Evolutionary conservation across 345 rosid species (phyloP).

Genomic region (Aquilaria yunnanensis): DNA sequence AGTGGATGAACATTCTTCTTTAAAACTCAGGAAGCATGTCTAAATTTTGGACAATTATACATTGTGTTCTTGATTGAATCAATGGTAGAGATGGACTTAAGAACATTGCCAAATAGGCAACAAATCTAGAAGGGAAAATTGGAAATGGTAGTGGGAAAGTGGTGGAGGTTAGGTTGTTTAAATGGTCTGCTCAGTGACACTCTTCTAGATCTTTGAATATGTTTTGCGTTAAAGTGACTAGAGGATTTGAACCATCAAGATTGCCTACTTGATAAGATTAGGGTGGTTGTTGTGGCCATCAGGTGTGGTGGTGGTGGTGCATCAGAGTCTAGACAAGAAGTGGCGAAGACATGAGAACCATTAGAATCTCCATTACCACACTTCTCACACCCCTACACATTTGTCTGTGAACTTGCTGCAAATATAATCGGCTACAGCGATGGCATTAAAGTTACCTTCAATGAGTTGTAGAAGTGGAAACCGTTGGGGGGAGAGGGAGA

Average conservation of each 20-base stretch:
- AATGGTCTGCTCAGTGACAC: constrained; percentile 13
- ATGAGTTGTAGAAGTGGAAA: no score
- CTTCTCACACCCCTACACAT: constrained; percentile 18
- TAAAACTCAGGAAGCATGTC: constrained; percentile 39
- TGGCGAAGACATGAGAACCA: constrained; percentile 78
- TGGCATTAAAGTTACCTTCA: no score
- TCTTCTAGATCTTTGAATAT: constrained; percentile 19
- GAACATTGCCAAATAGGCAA: constrained; percentile 21
- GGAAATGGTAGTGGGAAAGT: constrained; percentile 24
- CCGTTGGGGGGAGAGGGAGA: no score
- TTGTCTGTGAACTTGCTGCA: no score
- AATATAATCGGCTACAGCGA: no score
- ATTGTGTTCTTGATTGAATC: constrained; percentile 27
- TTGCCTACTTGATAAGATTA: constrained; percentile 15
- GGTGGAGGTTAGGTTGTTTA: constrained; percentile 6
- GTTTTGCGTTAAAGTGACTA: constrained; percentile 22
- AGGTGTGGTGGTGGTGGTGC: constrained; percentile 20
- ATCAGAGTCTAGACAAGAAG: constrained; percentile 59
- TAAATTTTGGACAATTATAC: constrained; percentile 57
- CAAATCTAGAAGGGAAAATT: constrained; percentile 57
- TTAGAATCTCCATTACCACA: constrained; percentile 79
- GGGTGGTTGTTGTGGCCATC: constrained; percentile 12
- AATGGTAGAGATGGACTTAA: constrained; percentile 11
- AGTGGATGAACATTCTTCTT: constrained; percentile 9
- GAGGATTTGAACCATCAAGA: constrained; percentile 20